phyloP scores from a whole-genome alignment of 1,284 basidiomycete genomes.

The Rhodotorula sp. region DNA sequence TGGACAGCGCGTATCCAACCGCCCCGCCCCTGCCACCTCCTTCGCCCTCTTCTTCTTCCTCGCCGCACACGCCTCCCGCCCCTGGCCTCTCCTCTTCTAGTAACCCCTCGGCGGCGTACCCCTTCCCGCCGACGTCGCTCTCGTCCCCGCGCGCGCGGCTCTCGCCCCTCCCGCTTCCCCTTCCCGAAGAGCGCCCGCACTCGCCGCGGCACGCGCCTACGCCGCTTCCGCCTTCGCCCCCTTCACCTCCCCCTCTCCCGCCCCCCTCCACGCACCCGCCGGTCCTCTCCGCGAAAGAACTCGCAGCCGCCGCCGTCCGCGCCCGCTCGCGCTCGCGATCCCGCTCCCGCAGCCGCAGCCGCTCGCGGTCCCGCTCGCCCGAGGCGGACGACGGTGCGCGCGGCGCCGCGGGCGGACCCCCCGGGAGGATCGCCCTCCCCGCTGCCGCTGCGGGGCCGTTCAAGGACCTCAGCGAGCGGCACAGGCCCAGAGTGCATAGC shows the following conservation, averaged over 20 bases:
- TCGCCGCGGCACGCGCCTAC: not conserved
- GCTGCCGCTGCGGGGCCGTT: not conserved
- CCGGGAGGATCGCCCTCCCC: not conserved
- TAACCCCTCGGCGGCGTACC: no score
- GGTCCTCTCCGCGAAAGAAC: not conserved
- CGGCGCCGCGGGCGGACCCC: not conserved
- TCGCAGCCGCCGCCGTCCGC: not conserved
- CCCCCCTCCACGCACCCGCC: no score
- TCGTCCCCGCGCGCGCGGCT: not conserved
- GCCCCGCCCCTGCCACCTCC: not conserved
- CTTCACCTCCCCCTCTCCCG: not conserved
- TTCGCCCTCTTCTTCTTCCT: not conserved
- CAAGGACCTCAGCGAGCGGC: not conserved
- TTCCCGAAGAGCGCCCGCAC: not conserved
- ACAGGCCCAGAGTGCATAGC: slow-evolving; percentile 6
- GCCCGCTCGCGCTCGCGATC: not conserved
- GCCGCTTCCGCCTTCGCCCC: not conserved
- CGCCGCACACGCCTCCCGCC: not conserved
- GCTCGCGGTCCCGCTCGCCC: not conserved
- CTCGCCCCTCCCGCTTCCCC: not conserved
- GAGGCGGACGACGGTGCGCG: not conserved
- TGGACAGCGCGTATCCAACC: not conserved
- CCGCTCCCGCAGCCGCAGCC: no score
- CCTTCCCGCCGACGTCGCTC: not conserved
- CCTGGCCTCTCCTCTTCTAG: no score